phyloP scores from a whole-genome alignment of 192 early-diverging fungal species.

The Kickxella alabastrina region DNA sequence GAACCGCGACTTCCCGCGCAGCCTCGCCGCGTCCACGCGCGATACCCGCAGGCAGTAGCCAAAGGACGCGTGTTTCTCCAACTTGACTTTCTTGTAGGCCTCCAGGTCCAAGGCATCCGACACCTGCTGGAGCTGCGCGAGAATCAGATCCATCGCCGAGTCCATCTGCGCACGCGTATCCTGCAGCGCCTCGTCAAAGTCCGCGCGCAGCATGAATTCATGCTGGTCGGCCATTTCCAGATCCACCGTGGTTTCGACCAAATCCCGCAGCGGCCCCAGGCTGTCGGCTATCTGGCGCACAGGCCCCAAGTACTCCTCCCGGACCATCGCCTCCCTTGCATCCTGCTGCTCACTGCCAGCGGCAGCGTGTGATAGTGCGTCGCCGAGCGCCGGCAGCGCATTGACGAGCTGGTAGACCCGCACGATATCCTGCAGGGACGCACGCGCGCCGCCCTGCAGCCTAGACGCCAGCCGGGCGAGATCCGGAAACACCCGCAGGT shows the following conservation, averaged over 20 bases:
- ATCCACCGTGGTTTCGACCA: slow-evolving; percentile 92
- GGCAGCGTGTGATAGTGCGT: slow-evolving; percentile 48
- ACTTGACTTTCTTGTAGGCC: slow-evolving; percentile 80
- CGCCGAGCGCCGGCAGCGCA: slow-evolving; percentile 62
- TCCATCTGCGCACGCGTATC: slow-evolving; percentile 54
- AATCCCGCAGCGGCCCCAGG: slow-evolving; percentile 65
- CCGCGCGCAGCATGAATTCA: slow-evolving; percentile 83
- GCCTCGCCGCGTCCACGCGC: slow-evolving; percentile 60
- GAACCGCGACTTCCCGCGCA: slow-evolving; percentile 64
- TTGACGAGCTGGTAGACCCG: slow-evolving; percentile 84
- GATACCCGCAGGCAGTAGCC: slow-evolving; percentile 85
- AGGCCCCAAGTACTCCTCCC: slow-evolving; percentile 47
- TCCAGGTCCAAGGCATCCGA: slow-evolving; percentile 66
- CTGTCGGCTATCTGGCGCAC: slow-evolving; percentile 54
- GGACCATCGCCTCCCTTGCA: slow-evolving; percentile 55
- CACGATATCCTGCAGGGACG: slow-evolving; percentile 82
- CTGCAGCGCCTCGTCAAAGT: slow-evolving; percentile 65
- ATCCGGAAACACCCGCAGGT: slow-evolving; percentile 82
- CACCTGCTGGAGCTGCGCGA: slow-evolving; percentile 60
- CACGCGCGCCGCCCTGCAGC: slow-evolving; percentile 73
- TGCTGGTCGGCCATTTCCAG: slow-evolving; percentile 77
- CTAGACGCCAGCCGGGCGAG: slow-evolving; percentile 81
- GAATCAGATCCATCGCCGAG: slow-evolving; percentile 51
- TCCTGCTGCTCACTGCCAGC: too few relatives aligned
- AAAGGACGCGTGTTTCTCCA: slow-evolving; percentile 78